phyloP scores from a whole-genome alignment of 345 rosid species.

The Conringia planisiliqua region DNA sequence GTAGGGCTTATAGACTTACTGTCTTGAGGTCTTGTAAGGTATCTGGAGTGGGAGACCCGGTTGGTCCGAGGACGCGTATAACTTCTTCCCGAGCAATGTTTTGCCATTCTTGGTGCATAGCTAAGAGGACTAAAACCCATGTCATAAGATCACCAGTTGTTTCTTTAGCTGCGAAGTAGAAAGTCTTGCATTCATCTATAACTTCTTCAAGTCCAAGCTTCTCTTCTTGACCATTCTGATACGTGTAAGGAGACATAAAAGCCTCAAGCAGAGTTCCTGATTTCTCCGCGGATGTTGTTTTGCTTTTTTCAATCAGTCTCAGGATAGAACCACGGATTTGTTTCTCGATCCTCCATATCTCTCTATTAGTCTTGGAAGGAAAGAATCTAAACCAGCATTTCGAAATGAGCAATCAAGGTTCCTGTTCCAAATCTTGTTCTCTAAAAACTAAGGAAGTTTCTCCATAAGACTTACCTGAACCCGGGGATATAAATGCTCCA shows the following conservation, averaged over 20 bases:
- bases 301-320: conserved; percentile 44
- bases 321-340: conserved; percentile 60
- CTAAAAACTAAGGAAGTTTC: not conserved
- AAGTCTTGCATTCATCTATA: conserved; percentile 83
- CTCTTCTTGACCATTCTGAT: conserved; percentile 57
- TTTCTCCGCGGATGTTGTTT: conserved; percentile 24
- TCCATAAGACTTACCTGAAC: conserved; percentile 46
- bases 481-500: conserved; percentile 76
- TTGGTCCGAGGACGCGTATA: conserved; percentile 33
- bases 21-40: conserved; percentile 54
- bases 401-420: not conserved
- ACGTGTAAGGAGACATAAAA: conserved; percentile 49
- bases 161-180: conserved; percentile 87
- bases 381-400: conserved; percentile 45
- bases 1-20: conserved; percentile 38
- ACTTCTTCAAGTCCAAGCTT: conserved; percentile 58
- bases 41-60: conserved; percentile 37
- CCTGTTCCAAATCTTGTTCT: not conserved
- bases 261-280: conserved; percentile 54
- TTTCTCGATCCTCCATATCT: conserved; percentile 64
- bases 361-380: conserved; percentile 75
- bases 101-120: conserved; percentile 85
- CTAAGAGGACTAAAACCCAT: conserved; percentile 63
- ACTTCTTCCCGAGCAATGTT: conserved; percentile 71
- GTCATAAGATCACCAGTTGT: conserved; percentile 69